These are phyloP conservation scores for Coprinopsis marcescibilis DNA, from an alignment of 768 basidiomycete genomes.

Conservation along the genomic window DNA sequence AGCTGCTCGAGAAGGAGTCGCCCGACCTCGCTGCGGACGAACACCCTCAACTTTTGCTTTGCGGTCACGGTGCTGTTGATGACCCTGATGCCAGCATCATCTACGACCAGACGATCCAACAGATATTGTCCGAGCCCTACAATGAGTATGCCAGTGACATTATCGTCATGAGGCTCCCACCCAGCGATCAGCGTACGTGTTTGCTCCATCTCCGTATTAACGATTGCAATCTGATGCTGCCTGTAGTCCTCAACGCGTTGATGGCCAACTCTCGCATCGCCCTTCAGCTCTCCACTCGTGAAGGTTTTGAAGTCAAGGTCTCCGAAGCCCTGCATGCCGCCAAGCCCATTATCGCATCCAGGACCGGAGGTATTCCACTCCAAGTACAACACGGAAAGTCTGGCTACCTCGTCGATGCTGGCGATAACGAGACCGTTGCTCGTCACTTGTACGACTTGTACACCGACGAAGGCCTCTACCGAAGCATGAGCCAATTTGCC, in stretches of 20 bases:
- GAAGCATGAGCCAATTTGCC: conserved; percentile 59
- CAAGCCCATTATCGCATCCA: conserved; percentile 77
- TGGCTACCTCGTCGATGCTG: conserved; percentile 76
- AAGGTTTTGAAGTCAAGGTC: conserved; percentile 97
- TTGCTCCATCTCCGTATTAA: conserved; percentile 28
- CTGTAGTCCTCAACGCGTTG: conserved; percentile 74
- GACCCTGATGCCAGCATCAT: conserved; percentile 94
- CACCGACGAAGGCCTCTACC: conserved; percentile 66
- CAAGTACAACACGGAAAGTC: conserved; percentile 86
- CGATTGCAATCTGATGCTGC: conserved; percentile 5
- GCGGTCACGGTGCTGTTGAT: conserved; percentile 91
- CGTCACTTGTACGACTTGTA: conserved; percentile 70
- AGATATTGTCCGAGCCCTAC: conserved; percentile 49
- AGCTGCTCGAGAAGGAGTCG: conserved; percentile 44
- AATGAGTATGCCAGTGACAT: conserved; percentile 55
- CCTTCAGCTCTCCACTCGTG: conserved; percentile 86
- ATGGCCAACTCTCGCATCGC: conserved; percentile 88
- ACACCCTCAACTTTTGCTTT: conserved; percentile 71
- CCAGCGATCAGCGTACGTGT: conserved; percentile 74
- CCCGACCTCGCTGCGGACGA: conserved; percentile 41
- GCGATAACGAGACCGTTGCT: conserved; percentile 73
- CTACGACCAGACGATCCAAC: conserved; percentile 70
- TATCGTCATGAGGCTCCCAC: conserved; percentile 72
- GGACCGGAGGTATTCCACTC: conserved; percentile 90
- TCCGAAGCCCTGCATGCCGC: conserved; percentile 91